phyloP scores from a whole-genome alignment of 257 asterid species.

The Solanum megistacrolobum region DNA sequence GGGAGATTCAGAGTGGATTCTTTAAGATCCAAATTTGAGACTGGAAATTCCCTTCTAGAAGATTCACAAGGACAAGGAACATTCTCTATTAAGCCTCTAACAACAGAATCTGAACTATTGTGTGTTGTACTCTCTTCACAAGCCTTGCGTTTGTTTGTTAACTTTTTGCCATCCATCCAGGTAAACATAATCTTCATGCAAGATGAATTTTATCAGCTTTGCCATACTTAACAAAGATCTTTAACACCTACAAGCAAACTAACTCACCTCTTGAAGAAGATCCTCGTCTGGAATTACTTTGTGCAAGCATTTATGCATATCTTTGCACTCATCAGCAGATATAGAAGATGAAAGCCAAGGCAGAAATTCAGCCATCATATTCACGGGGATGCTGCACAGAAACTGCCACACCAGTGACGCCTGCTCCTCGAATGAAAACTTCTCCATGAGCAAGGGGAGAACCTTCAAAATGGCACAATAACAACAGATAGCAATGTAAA shows the following conservation, averaged over 20 bases:
- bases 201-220: constrained; percentile 28
- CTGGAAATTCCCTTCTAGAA: constrained; percentile 19
- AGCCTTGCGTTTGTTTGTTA: constrained; percentile 66
- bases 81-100: constrained; percentile 25
- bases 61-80: constrained; percentile 46
- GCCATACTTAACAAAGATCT: constrained; percentile 7
- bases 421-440: constrained; percentile 93
- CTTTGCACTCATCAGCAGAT: constrained; percentile 75
- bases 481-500: not conserved
- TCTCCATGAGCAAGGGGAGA: constrained; percentile 75
- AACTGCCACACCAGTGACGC: constrained; percentile 97
- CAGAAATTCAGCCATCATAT: constrained; percentile 97
- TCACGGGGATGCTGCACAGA: constrained; percentile 92
- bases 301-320: constrained; percentile 83
- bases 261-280: constrained; percentile 81
- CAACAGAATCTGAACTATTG: constrained; percentile 4
- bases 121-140: constrained; percentile 33
- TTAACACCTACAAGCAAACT: not conserved
- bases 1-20: constrained; percentile 36
- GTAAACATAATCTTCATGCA: constrained; percentile 63
- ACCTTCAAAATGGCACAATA: constrained; percentile 39
- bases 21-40: constrained; percentile 27
- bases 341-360: constrained; percentile 96
- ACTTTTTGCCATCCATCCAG: constrained; percentile 92
- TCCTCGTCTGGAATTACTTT: constrained; percentile 74